Percentiles rank a stretch among this genome's conserved stretches.
Conservation (phyloP, 805 yeast genomes). For the Barnettozyma salicaria region DNA sequence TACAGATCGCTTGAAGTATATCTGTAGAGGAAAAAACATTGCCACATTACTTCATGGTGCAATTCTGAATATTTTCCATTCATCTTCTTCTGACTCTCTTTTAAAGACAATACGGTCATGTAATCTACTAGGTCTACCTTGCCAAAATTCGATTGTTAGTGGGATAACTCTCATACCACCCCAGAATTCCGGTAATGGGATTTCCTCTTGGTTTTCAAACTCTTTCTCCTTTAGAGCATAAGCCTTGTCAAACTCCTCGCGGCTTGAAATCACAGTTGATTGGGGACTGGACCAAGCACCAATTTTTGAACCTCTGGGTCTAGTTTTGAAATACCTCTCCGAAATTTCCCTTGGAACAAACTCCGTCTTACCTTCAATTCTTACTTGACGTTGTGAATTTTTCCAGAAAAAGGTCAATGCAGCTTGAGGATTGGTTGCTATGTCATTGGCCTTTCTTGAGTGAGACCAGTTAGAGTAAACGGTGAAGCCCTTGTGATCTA, state of each 20-base stretch:
- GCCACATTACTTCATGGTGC: constrained; percentile 47
- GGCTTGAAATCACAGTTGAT: constrained; percentile 47
- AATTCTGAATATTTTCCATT: constrained; percentile 63
- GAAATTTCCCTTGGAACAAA: constrained; percentile 67
- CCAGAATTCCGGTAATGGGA: constrained; percentile 94
- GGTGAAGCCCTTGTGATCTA: constrained; percentile 78
- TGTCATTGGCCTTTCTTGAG: constrained; percentile 75
- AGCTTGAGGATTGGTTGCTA: constrained; percentile 67
- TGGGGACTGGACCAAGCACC: constrained; percentile 99
- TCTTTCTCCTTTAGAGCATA: constrained; percentile 44
- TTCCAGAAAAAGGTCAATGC: constrained; percentile 92
- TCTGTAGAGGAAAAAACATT: too few relatives aligned
- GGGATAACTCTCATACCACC: constrained; percentile 91
- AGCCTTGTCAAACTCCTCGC: constrained; percentile 57
- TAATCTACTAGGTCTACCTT: constrained; percentile 82
- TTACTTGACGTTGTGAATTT: constrained; percentile 81
- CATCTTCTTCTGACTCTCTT: constrained; percentile 43
- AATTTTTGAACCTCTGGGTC: constrained; percentile 89
- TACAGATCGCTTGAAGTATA: too few relatives aligned
- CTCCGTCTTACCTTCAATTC: constrained; percentile 84
- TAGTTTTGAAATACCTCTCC: constrained; percentile 69
- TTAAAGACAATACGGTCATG: constrained; percentile 82
- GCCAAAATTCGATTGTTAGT: constrained; percentile 93
- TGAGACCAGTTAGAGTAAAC: constrained; percentile 89
- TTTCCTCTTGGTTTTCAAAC: constrained; percentile 55